A percentile compares a stretch with the other conserved stretches of the same genome.
Evolutionary conservation across 1,284 basidiomycete species (phyloP).

Genomic region (Spongispora temasekensis): DNA sequence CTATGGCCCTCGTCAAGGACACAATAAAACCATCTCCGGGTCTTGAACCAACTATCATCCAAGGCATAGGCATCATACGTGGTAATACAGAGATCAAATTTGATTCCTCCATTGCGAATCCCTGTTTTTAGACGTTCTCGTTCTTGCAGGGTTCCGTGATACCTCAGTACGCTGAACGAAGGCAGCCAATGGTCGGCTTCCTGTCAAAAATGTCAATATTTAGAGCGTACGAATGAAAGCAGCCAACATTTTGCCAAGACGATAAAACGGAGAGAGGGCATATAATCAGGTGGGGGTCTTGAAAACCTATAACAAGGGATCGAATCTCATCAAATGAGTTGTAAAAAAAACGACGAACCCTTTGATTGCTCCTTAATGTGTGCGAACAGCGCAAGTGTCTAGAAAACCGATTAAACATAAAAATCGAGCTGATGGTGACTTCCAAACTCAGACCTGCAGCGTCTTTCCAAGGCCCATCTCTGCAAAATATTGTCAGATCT

Average conservation of each 20-base stretch:
- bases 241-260: slow-evolving; percentile 50
- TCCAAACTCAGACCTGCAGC: slow-evolving; percentile 44
- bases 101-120: slow-evolving; percentile 33
- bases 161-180: slow-evolving; percentile 47
- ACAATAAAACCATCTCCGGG: slow-evolving; percentile 53
- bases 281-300: slow-evolving; percentile 58
- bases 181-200: slow-evolving; percentile 60
- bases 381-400: slow-evolving; percentile 62
- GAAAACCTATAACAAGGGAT: slow-evolving; percentile 24
- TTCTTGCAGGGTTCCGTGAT: slow-evolving; percentile 51
- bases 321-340: neutral
- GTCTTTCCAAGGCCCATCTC: slow-evolving; percentile 69
- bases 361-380: slow-evolving; percentile 49
- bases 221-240: neutral
- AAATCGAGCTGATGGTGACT: neutral
- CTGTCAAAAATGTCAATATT: slow-evolving; percentile 27
- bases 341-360: slow-evolving; percentile 30
- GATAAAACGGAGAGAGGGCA: slow-evolving; percentile 64
- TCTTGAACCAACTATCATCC: slow-evolving; percentile 59
- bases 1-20: slow-evolving; percentile 65
- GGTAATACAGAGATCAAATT: slow-evolving; percentile 52
- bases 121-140: slow-evolving; percentile 47
- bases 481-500: slow-evolving; percentile 23
- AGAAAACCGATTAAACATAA: slow-evolving; percentile 4
- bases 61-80: slow-evolving; percentile 57